Evolutionary conservation across 495 filamentous ascomycete species (phyloP).

Genomic region (Hyaloscypha finlandica): DNA sequence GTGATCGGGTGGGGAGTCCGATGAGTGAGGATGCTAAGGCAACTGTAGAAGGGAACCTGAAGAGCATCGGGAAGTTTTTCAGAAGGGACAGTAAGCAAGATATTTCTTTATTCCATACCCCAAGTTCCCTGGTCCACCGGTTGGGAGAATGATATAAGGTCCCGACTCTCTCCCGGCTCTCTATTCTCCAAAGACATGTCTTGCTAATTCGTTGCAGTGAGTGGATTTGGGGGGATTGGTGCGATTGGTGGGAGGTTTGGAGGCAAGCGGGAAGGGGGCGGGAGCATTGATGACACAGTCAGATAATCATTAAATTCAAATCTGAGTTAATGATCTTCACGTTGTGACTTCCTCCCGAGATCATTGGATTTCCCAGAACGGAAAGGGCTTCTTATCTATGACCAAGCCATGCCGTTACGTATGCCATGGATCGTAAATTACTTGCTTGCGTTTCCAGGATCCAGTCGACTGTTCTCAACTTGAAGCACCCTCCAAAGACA

Average conservation of each 20-base stretch:
- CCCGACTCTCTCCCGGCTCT: too few relatives aligned
- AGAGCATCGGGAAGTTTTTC: constrained; percentile 96
- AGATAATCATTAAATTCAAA: constrained; percentile 12
- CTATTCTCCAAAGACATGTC: too few relatives aligned
- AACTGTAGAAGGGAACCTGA: constrained; percentile 86
- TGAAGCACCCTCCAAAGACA: too few relatives aligned
- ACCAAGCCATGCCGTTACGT: too few relatives aligned
- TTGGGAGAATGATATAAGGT: too few relatives aligned
- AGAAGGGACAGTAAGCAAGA: constrained; percentile 60
- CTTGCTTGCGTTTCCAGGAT: too few relatives aligned
- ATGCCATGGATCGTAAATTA: too few relatives aligned
- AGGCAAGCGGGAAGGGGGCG: constrained; percentile 24
- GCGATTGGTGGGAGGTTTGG: constrained; percentile 26
- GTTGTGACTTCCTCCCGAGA: neutral
- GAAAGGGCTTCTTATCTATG: too few relatives aligned
- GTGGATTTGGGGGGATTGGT: constrained; percentile 75
- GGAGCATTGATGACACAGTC: constrained; percentile 29
- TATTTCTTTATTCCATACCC: too few relatives aligned
- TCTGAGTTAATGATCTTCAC: neutral
- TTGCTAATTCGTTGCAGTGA: constrained; percentile 39
- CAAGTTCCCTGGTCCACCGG: too few relatives aligned
- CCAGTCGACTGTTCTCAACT: too few relatives aligned
- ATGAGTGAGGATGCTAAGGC: constrained; percentile 43
- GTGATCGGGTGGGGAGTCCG: constrained; percentile 31
- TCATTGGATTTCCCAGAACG: too few relatives aligned